Percentiles rank a stretch among this genome's conserved stretches.
Conservation (phyloP, 2,329 filamentous ascomycete species). For the Davidsoniella neocaledoniae region DNA sequence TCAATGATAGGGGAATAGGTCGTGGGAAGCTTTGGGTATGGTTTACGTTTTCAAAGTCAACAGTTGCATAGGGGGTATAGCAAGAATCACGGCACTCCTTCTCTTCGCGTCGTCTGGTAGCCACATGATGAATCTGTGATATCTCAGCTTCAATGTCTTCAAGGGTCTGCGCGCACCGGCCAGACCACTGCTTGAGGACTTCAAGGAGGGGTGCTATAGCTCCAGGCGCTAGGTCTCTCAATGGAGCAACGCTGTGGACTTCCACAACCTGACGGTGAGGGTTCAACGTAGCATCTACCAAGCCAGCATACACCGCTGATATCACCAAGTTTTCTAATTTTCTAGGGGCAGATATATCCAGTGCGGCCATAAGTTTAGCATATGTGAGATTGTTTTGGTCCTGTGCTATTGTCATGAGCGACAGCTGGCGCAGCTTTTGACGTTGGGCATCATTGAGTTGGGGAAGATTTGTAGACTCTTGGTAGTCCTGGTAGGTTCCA, state of each 20-base stretch:
- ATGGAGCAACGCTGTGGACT: conserved; percentile 64
- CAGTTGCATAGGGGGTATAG: background rate
- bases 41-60: background rate
- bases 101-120: conserved; percentile 18
- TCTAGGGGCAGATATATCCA: conserved; percentile 49
- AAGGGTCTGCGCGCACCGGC: conserved; percentile 60
- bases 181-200: conserved; percentile 57
- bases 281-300: conserved; percentile 71
- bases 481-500: conserved; percentile 72
- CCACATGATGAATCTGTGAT: conserved; percentile 16
- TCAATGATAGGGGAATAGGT: no score
- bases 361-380: conserved; percentile 42
- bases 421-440: conserved; percentile 79
- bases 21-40: background rate
- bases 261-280: conserved; percentile 57
- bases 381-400: conserved; percentile 57
- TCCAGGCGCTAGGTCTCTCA: conserved; percentile 68
- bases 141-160: conserved; percentile 62
- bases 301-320: conserved; percentile 68
- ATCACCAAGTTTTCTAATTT: conserved; percentile 79
- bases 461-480: conserved; percentile 40
- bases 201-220: conserved; percentile 51
- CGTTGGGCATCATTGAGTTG: conserved; percentile 53
- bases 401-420: conserved; percentile 64
- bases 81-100: conserved; percentile 5